These are phyloP conservation scores for Diplotaxis tenuifolia DNA, from an alignment of 345 rosid genomes.

Conservation along the genomic window DNA sequence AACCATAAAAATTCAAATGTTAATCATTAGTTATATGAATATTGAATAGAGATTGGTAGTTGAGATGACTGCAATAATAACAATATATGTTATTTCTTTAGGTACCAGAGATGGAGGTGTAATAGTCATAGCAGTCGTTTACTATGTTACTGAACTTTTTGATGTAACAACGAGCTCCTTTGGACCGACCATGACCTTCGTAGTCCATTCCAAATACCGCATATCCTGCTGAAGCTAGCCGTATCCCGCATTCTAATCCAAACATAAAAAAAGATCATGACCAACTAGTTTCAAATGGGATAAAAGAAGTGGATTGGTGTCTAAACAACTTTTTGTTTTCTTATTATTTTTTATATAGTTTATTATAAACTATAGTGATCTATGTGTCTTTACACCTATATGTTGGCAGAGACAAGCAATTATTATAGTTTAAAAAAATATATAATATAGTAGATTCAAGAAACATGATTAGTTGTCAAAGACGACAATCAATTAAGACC, in stretches of 20 bases:
- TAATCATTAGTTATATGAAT: neutral
- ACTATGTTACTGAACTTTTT: slow-evolving; percentile 76
- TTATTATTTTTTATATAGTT: neutral
- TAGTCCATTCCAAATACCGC: slow-evolving; percentile 94
- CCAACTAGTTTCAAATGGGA: too few species aligned
- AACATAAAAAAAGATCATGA: neutral
- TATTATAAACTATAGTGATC: neutral
- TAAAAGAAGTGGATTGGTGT: too few species aligned
- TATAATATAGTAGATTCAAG: neutral
- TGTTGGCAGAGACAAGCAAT: neutral
- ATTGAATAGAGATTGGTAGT: neutral
- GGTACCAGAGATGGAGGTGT: slow-evolving; percentile 70
- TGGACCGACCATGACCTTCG: slow-evolving; percentile 91
- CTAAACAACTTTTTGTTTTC: too few species aligned
- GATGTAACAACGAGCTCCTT: slow-evolving; percentile 90
- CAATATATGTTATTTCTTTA: neutral
- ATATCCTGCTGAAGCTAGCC: slow-evolving; percentile 70
- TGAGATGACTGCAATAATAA: neutral
- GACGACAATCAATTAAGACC: neutral
- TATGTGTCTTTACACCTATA: neutral
- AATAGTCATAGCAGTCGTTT: slow-evolving; percentile 69
- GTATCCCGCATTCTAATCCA: slow-evolving; percentile 67
- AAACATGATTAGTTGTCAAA: slow-evolving; percentile 13
- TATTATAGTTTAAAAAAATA: neutral
- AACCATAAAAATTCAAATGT: neutral